phyloP scores from a whole-genome alignment of 1,284 basidiomycete species.

The Fomes fomentarius region DNA sequence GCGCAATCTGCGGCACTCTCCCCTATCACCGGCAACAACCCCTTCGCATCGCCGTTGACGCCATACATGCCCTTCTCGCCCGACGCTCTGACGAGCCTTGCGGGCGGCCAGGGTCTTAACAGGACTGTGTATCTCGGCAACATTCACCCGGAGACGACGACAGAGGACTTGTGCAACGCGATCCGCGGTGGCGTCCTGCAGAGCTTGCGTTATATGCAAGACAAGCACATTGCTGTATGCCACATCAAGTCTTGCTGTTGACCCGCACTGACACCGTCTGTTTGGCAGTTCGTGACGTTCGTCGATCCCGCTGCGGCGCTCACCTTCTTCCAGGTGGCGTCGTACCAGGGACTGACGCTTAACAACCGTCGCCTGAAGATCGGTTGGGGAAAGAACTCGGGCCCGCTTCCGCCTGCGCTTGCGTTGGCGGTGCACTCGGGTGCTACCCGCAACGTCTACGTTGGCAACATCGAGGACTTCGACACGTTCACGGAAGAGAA shows the following conservation, averaged over 20 bases:
- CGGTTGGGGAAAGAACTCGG: slow-evolving; percentile 93
- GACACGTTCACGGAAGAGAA: slow-evolving; percentile 86
- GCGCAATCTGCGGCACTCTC: slow-evolving; percentile 55
- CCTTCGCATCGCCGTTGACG: slow-evolving; percentile 50
- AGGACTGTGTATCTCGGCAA: slow-evolving; percentile 93
- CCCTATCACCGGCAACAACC: slow-evolving; percentile 35
- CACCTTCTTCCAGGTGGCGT: slow-evolving; percentile 89
- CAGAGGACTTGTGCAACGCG: slow-evolving; percentile 93
- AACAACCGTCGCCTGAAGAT: slow-evolving; percentile 92
- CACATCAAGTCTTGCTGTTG: slow-evolving; percentile 6
- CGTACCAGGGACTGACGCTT: slow-evolving; percentile 84
- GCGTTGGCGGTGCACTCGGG: slow-evolving; percentile 88
- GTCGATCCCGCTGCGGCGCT: slow-evolving; percentile 88
- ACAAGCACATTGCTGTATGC: slow-evolving; percentile 89
- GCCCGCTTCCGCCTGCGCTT: slow-evolving; percentile 80
- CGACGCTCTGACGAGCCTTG: slow-evolving; percentile 45
- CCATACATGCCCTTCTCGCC: slow-evolving; percentile 64
- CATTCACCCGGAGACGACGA: slow-evolving; percentile 90
- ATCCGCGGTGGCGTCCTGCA: slow-evolving; percentile 92
- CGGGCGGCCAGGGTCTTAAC: slow-evolving; percentile 65
- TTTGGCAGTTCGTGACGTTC: slow-evolving; percentile 82
- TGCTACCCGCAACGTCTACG: slow-evolving; percentile 93
- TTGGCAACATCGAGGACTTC: slow-evolving; percentile 92
- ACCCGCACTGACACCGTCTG: slow-evolving; percentile 11
- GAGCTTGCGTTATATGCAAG: slow-evolving; percentile 89